Conservation (phyloP, 805 yeast genomes). For the Starmerella cellae region DNA sequence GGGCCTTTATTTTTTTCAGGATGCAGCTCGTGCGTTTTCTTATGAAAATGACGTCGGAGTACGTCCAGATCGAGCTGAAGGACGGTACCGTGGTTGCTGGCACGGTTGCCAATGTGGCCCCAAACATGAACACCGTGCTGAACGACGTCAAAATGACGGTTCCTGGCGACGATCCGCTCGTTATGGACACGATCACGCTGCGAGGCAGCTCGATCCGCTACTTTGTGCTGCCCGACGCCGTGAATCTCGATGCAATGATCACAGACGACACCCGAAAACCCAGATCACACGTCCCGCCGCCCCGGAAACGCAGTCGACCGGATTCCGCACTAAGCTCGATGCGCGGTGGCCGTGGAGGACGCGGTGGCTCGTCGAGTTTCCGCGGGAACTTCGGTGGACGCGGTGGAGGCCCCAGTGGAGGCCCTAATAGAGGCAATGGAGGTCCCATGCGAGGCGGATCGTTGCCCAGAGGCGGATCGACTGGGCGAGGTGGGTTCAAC, state of each 20-base stretch:
- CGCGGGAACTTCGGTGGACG: background rate
- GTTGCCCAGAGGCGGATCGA: background rate
- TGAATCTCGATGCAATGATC: conserved; percentile 45
- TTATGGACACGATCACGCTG: conserved; percentile 64
- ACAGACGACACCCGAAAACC: conserved; percentile 35
- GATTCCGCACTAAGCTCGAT: background rate
- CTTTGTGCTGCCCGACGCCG: conserved; percentile 70
- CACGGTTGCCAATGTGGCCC: conserved; percentile 69
- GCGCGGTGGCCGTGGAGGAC: conserved; percentile 4
- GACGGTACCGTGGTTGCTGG: conserved; percentile 84
- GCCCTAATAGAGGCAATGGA: background rate
- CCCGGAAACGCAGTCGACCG: conserved; percentile 8
- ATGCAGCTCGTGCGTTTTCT: conserved; percentile 39
- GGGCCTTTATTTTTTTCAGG: too few relatives aligned
- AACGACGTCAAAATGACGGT: conserved; percentile 70
- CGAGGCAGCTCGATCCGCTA: conserved; percentile 83
- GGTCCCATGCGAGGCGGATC: background rate
- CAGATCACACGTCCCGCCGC: conserved; percentile 14
- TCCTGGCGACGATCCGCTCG: conserved; percentile 52
- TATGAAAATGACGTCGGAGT: conserved; percentile 73
- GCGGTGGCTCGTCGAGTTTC: too few relatives aligned
- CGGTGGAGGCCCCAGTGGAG: background rate
- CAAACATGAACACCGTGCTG: conserved; percentile 77
- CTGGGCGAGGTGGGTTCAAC: too few relatives aligned
- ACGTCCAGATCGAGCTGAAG: conserved; percentile 80